Evolutionary conservation across 2,329 filamentous ascomycete genomes (phyloP).

Genomic region (Colletotrichum sp.): DNA sequence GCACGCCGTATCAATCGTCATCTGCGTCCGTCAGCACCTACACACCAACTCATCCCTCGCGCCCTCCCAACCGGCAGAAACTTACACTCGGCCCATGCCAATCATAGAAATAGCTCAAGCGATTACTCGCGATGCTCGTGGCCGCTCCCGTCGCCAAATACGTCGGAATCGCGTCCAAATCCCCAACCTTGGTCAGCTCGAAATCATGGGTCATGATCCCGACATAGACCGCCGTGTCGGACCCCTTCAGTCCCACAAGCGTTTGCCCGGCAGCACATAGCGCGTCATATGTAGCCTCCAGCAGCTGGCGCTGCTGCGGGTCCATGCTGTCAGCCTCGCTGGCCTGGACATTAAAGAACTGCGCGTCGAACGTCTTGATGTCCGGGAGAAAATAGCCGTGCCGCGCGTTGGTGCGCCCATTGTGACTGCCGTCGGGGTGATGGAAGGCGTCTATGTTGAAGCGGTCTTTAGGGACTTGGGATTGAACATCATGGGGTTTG

Average conservation of each 20-base stretch:
- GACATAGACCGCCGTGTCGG: slow-evolving; percentile 5
- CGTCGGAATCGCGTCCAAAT: slow-evolving; percentile 26
- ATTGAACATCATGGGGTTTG: slow-evolving; percentile 3
- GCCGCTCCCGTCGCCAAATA: slow-evolving; percentile 36
- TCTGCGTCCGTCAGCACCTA: slow-evolving; percentile 41
- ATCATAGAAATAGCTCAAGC: slow-evolving; percentile 10
- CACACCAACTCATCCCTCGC: slow-evolving; percentile 20
- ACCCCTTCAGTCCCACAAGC: background rate
- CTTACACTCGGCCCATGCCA: slow-evolving; percentile 30
- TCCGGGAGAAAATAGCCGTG: slow-evolving; percentile 23
- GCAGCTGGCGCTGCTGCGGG: slow-evolving; percentile 35
- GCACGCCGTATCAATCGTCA: slow-evolving; percentile 51
- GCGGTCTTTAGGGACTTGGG: background rate
- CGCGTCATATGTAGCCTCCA: slow-evolving; percentile 40
- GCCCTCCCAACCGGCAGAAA: slow-evolving; percentile 43
- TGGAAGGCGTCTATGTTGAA: background rate
- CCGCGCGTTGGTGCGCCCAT: slow-evolving; percentile 24
- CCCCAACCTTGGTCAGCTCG: slow-evolving; percentile 20
- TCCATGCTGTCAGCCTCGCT: slow-evolving; percentile 34
- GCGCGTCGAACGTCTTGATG: slow-evolving; percentile 25
- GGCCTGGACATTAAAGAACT: slow-evolving; percentile 32
- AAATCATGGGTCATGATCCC: slow-evolving; percentile 31
- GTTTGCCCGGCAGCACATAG: slow-evolving; percentile 22
- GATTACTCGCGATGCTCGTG: slow-evolving; percentile 38
- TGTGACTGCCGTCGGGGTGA: background rate